A percentile compares a stretch with the other conserved stretches of the same genome.
These are phyloP conservation scores for Beta macrorhiza DNA, from an alignment of 179 eudicot genomes.

Conservation along the genomic window DNA sequence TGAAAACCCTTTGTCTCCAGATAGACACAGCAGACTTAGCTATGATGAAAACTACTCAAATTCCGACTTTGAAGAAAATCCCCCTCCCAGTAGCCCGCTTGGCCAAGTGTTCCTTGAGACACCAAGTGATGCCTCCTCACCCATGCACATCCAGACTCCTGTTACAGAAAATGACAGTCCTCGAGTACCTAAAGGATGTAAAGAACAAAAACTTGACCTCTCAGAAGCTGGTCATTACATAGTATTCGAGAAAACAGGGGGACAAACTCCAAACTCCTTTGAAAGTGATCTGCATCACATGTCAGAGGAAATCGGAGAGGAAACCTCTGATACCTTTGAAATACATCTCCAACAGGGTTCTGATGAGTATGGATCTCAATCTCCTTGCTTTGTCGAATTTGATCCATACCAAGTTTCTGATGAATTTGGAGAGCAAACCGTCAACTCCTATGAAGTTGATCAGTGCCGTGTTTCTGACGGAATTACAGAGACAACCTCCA, in stretches of 20 bases:
- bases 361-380: constrained; percentile 22
- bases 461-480: constrained; percentile 15
- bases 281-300: constrained; percentile 19
- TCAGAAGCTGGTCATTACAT: constrained; percentile 24
- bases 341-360: constrained; percentile 19
- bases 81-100: constrained; percentile 25
- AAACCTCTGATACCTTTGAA: constrained; percentile 22
- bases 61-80: constrained; percentile 36
- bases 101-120: constrained; percentile 27
- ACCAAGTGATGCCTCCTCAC: constrained; percentile 34
- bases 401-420: constrained; percentile 30
- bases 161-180: constrained; percentile 15
- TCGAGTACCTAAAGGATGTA: constrained; percentile 12
- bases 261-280: constrained; percentile 21
- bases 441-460: constrained; percentile 23
- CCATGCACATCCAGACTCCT: constrained; percentile 21
- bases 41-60: constrained; percentile 42
- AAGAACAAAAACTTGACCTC: constrained; percentile 15
- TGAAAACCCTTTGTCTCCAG: constrained; percentile 37
- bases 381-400: constrained; percentile 27
- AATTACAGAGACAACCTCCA: constrained; percentile 20
- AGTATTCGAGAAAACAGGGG: constrained; percentile 25
- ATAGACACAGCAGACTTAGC: constrained; percentile 37
- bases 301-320: constrained; percentile 17
- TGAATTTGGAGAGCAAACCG: constrained; percentile 25